Percentiles rank a stretch among this genome's conserved stretches.
Conservation (phyloP, 2,329 filamentous ascomycete species). For the Aureobasidium sp. region DNA sequence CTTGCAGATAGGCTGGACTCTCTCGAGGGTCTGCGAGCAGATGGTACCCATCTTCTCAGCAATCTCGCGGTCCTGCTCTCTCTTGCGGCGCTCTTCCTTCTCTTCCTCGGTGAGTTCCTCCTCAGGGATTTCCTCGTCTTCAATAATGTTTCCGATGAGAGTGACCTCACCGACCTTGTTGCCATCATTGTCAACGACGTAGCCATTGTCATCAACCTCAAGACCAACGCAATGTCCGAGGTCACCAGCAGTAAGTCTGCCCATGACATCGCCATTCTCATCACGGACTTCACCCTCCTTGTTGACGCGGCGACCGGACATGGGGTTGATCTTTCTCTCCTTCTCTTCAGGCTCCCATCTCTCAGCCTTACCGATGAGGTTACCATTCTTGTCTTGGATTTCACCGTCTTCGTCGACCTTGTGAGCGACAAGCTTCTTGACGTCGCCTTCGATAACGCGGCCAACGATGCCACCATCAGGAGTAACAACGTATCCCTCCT, state of each 20-base stretch:
- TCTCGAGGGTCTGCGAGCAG: slow-evolving; percentile 71
- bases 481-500: slow-evolving; percentile 48
- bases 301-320: slow-evolving; percentile 47
- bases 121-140: slow-evolving; percentile 50
- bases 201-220: slow-evolving; percentile 44
- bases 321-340: slow-evolving; percentile 49
- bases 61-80: slow-evolving; percentile 63
- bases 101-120: slow-evolving; percentile 47
- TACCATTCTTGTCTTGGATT: slow-evolving; percentile 46
- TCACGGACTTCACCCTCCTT: slow-evolving; percentile 45
- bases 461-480: slow-evolving; percentile 38
- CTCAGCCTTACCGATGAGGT: slow-evolving; percentile 43
- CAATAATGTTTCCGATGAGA: slow-evolving; percentile 49
- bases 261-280: slow-evolving; percentile 41
- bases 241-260: slow-evolving; percentile 41
- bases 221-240: slow-evolving; percentile 44
- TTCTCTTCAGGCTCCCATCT: slow-evolving; percentile 46
- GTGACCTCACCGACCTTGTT: slow-evolving; percentile 57
- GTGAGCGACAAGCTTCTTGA: slow-evolving; percentile 43
- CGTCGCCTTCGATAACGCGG: slow-evolving; percentile 41
- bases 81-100: slow-evolving; percentile 41
- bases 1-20: slow-evolving; percentile 75
- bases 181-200: slow-evolving; percentile 46
- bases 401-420: slow-evolving; percentile 44
- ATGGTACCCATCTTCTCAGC: slow-evolving; percentile 66